A percentile compares a stretch with the other conserved stretches of the same genome.
phyloP scores from a whole-genome alignment of 176 grass and related monocot genomes.

The Eleusine indica region DNA sequence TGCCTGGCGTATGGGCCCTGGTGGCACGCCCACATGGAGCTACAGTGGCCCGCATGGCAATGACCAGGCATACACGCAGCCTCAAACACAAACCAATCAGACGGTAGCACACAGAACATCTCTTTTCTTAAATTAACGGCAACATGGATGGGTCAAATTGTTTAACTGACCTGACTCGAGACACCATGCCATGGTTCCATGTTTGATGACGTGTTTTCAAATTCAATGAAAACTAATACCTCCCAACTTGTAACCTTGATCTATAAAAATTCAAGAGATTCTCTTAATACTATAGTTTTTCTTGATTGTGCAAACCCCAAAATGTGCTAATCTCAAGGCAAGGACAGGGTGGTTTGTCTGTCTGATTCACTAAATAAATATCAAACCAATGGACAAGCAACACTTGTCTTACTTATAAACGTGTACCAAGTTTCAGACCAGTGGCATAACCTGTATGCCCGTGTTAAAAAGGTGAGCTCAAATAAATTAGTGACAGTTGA shows the following conservation, averaged over 20 bases:
- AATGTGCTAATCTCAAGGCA: conserved; percentile 8
- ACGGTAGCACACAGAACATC: neutral
- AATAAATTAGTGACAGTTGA: conserved; percentile 33
- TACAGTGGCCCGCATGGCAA: conserved; percentile 23
- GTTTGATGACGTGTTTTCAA: conserved; percentile 36
- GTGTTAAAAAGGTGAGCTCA: conserved; percentile 22
- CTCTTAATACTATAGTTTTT: neutral
- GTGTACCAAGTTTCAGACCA: conserved; percentile 29
- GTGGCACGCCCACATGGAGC: conserved; percentile 25
- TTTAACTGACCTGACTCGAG: conserved; percentile 4
- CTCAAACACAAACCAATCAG: conserved; percentile 30
- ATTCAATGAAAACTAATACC: neutral
- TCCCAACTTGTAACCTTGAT: neutral
- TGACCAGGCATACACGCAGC: conserved; percentile 22
- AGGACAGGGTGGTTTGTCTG: conserved; percentile 20
- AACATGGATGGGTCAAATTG: conserved; percentile 36
- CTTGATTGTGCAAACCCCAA: conserved; percentile 1
- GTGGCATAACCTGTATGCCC: conserved; percentile 12
- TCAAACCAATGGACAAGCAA: conserved; percentile 18
- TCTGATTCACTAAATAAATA: neutral
- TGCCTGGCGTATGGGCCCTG: conserved; percentile 25
- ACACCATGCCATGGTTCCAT: conserved; percentile 33
- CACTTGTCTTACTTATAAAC: conserved; percentile 27
- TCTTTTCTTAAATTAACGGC: conserved; percentile 12
- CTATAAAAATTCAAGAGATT: conserved; percentile 27